Conservation (phyloP, 164 flowering plant genomes). For the Akebia trifoliata region DNA sequence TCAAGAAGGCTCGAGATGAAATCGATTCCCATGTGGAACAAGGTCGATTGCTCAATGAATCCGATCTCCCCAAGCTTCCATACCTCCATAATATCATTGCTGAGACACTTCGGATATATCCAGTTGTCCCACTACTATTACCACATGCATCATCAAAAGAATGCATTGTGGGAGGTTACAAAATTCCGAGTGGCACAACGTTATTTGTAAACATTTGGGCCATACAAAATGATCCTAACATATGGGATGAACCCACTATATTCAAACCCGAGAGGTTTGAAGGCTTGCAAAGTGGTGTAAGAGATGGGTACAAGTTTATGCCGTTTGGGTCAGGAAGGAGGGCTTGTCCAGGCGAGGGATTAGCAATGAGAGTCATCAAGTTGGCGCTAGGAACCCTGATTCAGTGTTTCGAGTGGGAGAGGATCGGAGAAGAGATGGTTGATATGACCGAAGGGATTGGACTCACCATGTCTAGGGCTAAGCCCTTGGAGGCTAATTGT, state of each 20-base stretch:
- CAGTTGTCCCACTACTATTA: conserved; percentile 16
- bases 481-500: not conserved
- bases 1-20: conserved; percentile 20
- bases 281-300: not conserved
- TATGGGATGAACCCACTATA: conserved; percentile 23
- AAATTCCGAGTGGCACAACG: not conserved
- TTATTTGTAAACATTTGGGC: not conserved
- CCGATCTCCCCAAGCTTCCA: conserved; percentile 18
- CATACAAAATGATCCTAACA: not conserved
- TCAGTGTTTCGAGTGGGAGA: not conserved
- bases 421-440: not conserved
- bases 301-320: not conserved
- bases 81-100: conserved; percentile 22
- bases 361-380: not conserved
- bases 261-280: conserved; percentile 36
- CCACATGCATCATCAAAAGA: conserved; percentile 25
- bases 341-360: not conserved
- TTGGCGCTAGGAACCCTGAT: not conserved
- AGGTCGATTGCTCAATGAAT: conserved; percentile 19
- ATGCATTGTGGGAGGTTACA: conserved; percentile 10
- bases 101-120: conserved; percentile 24
- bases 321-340: conserved; percentile 1
- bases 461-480: not conserved
- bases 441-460: not conserved
- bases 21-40: conserved; percentile 14